Evolutionary conservation across 495 filamentous ascomycete species (phyloP), one percentile per base, ranked within the genome.

Genomic region (Cudoniella acicularis): DNA sequence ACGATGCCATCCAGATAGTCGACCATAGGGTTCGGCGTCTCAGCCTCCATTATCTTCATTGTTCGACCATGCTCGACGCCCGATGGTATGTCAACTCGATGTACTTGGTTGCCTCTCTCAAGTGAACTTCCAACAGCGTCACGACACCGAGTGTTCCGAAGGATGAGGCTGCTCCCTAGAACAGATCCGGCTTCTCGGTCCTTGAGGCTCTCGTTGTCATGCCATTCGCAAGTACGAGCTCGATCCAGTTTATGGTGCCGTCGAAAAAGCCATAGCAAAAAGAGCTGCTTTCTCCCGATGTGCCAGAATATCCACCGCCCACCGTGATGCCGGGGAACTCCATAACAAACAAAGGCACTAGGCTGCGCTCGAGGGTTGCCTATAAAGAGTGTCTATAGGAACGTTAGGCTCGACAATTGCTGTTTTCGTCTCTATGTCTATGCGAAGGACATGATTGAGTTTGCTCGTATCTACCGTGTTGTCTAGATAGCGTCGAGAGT

Each of bases 301-400:
- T 84, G 6, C 84, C 84, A 8, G 81, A 75, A 69, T 75, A 87
- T 0, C 82, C 84, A 2, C 84, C 84, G 2, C 84, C 84, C 0
- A 78, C 81, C 1, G 84, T 87, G 65, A 87, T 87, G 10, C 82
- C 83, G 0, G 83, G 84, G 61, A 87, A 83, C 60, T 83, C 81
- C 80, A 81, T 82, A 4, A 84, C 79, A 0, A 84, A 74, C 1
- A 76, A 79, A 0, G 81, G 83, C 1, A 86, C 68, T 0, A 86
- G 70, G 8, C 77, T 77, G 62, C 82, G 69, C 21, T 68, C 57
- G 20, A 85, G 59, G 2, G 82, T 84, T 22, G 67, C 67, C 25
- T 78, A 73, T 9, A 86, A 2, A 87, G 70, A 0, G 71, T 69
- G 64, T 87, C 84, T 83, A 87, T 87, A 18, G 84, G 75, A 4